Evolutionary conservation across 495 filamentous ascomycete genomes (phyloP), one percentile per base, ranked within the genome.

Genomic region (Rhizodiscina lignyota): DNA sequence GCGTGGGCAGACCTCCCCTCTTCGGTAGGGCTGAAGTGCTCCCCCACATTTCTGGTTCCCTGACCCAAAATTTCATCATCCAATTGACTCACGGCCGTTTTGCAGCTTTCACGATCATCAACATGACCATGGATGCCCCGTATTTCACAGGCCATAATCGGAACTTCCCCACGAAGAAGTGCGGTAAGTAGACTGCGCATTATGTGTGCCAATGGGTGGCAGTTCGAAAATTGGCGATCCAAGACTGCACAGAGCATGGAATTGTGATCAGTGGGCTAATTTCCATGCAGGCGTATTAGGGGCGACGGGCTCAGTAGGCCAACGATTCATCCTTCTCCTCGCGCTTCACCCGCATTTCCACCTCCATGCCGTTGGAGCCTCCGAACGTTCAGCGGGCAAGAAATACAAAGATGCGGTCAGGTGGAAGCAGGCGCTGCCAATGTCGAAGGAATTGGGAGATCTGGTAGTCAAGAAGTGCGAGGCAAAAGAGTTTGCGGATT

Each of bases 271-370:
- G n/a, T n/a, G n/a, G n/a, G n/a, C n/a, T n/a, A n/a, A 26, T 26
- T 29, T 48, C 21, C 5, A 23, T 16, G 21, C 30, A 62, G 54
- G 54, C 20, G 53, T 62, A n/a, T 50, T 62, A 8, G 56, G 58
- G 26, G 58, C 59, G 31, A 62, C 59, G 11, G 58, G 59, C 30
- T 54, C 54, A 11, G 56, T 63, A 0, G 59, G 58, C 18, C 60
- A 60, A 28, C 55, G 59, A 26, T 61, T 61, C 41, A 59, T 63
- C 38, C 53, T 63, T 4, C 44, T 63, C 1, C 54, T 61, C 27
- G 56, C 59, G 1, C 39, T 52, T 4, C 59, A 63, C 38, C 53
- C 54, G 6, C 55, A 60, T 39, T 55, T 61, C 33, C 49, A 52
- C 5, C 49, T 64, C 8, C 43, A 58, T 29, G 57, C 54, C 19